Evolutionary conservation across 345 rosid genomes (phyloP), one percentile per base, ranked within the genome.

Genomic region (Leavenworthia alabamica): DNA sequence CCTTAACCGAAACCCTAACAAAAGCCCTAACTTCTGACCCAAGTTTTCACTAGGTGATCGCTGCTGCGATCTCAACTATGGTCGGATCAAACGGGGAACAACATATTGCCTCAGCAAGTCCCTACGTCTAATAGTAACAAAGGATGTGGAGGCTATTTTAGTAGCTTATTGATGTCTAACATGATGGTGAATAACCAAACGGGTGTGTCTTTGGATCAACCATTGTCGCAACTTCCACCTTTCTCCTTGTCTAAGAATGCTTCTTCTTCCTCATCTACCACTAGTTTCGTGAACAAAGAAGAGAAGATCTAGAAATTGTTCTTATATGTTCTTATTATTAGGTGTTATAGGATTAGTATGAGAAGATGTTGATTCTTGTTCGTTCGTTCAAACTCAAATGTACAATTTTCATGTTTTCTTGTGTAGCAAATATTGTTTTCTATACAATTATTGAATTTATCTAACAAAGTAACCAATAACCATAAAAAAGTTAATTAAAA

Each of bases 1-100:
- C 78, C 7, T 68, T 86, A 55, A 79, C 95, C 2, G 92, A 88
- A 53, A 77, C 84, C 49, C 71, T 88, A 56, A 82, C 91, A 17
- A 78, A 85, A 66, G 78, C 81, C 17, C 81, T 87, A 43, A 71
- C 91, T 56, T 79, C 85, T 1, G 83, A 86, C 72, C 88, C 95
- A 8, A 73, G 75, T 75, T 82, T 86, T 62, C 76, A 80, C 11
- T 76, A 88, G 10, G 82, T 75, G 35, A 73, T 88, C 62, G 90
- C 85, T 27, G 81, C 92, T 4, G 95, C 92, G 1, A 71, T n/a
- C 9, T 70, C 79, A 43, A 52, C 68, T 62, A 67, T n/a, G n/a
- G n/a, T n/a, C n/a, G n/a, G n/a, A n/a, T n/a, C n/a, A n/a, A n/a
- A n/a, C n/a, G n/a, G n/a, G n/a, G n/a, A n/a, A n/a, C n/a, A n/a